These are phyloP conservation scores for Penstemon newberryi DNA, from an alignment of 257 asterid species.

Conservation along the genomic window DNA sequence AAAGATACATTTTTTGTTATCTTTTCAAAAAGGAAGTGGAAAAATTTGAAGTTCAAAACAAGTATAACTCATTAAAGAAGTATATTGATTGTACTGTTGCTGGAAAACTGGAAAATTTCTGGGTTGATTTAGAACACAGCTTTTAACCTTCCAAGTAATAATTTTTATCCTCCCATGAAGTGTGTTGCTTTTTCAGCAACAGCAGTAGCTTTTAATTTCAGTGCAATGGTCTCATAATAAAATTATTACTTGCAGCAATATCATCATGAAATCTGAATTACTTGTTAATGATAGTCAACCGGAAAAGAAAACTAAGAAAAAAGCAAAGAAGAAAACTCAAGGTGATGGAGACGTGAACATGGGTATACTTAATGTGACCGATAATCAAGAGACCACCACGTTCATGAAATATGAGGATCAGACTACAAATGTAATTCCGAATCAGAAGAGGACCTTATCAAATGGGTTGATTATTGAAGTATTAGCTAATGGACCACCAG, in stretches of 20 bases:
- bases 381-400: slow-evolving; percentile 28
- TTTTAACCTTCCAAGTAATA: background rate
- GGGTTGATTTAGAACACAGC: background rate
- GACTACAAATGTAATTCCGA: slow-evolving; percentile 27
- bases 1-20: background rate
- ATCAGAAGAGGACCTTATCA: slow-evolving; percentile 50
- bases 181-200: background rate
- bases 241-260: slow-evolving; percentile 33
- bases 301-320: slow-evolving; percentile 45
- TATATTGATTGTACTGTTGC: background rate
- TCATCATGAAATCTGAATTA: slow-evolving; percentile 28
- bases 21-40: background rate
- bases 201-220: slow-evolving; percentile 8
- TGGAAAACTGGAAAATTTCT: background rate
- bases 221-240: background rate
- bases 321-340: slow-evolving; percentile 48
- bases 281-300: slow-evolving; percentile 36
- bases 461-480: slow-evolving; percentile 81
- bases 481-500: slow-evolving; percentile 53
- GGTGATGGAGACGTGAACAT: slow-evolving; percentile 23
- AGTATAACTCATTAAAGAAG: background rate
- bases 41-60: background rate
- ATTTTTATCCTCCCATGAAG: background rate
- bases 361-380: slow-evolving; percentile 28
- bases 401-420: slow-evolving; percentile 30